Evolutionary conservation across 2,329 filamentous ascomycete species (phyloP).

Genomic region (Huntiella abstrusa): DNA sequence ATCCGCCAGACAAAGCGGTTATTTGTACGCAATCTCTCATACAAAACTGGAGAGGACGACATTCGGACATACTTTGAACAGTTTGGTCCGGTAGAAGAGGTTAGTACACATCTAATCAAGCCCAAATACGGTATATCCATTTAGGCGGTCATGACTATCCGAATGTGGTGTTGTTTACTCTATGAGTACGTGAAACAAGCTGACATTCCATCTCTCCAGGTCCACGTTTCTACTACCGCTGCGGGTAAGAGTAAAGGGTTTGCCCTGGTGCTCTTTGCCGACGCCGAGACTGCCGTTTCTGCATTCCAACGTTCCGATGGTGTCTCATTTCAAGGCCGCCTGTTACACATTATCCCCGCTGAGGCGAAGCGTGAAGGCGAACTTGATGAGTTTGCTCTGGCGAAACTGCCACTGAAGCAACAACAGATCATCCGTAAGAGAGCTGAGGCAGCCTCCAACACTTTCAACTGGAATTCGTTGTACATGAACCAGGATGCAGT

Average conservation of each 20-base stretch:
- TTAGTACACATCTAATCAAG: constrained; percentile 30
- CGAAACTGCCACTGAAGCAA: constrained; percentile 84
- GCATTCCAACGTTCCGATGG: constrained; percentile 70
- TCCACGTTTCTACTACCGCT: constrained; percentile 64
- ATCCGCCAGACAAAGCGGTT: constrained; percentile 59
- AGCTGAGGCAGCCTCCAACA: constrained; percentile 54
- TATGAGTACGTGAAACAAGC: neutral
- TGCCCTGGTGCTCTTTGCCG: constrained; percentile 63
- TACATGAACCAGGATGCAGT: constrained; percentile 97
- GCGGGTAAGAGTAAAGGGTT: constrained; percentile 71
- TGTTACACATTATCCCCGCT: constrained; percentile 77
- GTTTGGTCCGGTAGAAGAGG: constrained; percentile 70
- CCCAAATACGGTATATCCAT: constrained; percentile 60
- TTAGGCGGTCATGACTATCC: constrained; percentile 72
- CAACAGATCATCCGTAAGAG: constrained; percentile 81
- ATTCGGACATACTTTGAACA: constrained; percentile 50
- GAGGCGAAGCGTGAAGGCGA: constrained; percentile 63
- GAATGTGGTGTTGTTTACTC: constrained; percentile 49
- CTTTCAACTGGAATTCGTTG: constrained; percentile 98
- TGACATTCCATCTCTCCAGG: constrained; percentile 31
- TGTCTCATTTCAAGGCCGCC: constrained; percentile 75
- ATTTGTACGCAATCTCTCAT: constrained; percentile 79
- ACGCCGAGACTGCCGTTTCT: constrained; percentile 52
- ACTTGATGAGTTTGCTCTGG: constrained; percentile 74
- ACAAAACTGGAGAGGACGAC: constrained; percentile 58